phyloP scores from a whole-genome alignment of 306 rosid genomes.

The Benincasa hispida region DNA sequence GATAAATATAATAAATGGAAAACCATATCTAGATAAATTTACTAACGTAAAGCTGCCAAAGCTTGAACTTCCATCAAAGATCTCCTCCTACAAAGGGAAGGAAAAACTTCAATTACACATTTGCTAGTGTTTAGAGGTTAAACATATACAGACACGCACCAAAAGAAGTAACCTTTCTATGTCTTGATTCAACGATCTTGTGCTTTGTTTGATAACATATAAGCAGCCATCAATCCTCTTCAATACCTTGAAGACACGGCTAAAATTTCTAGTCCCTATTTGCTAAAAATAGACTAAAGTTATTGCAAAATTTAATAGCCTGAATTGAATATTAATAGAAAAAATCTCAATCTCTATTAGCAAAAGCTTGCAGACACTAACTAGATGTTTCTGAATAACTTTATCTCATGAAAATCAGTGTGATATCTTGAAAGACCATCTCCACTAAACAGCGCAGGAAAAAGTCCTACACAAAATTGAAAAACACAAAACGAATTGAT shows the following conservation, averaged over 20 bases:
- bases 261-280: constrained; percentile 79
- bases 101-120: background rate
- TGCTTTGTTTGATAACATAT: constrained; percentile 83
- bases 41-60: constrained; percentile 73
- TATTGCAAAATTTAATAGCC: background rate
- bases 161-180: constrained; percentile 54
- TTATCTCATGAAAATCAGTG: constrained; percentile 79
- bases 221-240: constrained; percentile 80
- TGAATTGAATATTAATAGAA: background rate
- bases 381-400: constrained; percentile 18
- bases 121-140: background rate
- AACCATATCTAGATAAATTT: background rate
- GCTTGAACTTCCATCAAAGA: constrained; percentile 98
- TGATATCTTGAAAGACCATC: constrained; percentile 81
- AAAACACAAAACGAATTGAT: background rate
- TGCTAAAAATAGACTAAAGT: constrained; percentile 27
- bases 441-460: constrained; percentile 37
- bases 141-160: background rate
- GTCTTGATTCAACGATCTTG: constrained; percentile 50
- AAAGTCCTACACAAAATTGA: constrained; percentile 39
- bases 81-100: constrained; percentile 40
- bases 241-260: constrained; percentile 60
- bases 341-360: background rate
- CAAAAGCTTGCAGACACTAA: background rate
- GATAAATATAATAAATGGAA: background rate